phyloP scores from a whole-genome alignment of 1,139 yeast genomes.

The Lodderomyces metapsilosis region DNA sequence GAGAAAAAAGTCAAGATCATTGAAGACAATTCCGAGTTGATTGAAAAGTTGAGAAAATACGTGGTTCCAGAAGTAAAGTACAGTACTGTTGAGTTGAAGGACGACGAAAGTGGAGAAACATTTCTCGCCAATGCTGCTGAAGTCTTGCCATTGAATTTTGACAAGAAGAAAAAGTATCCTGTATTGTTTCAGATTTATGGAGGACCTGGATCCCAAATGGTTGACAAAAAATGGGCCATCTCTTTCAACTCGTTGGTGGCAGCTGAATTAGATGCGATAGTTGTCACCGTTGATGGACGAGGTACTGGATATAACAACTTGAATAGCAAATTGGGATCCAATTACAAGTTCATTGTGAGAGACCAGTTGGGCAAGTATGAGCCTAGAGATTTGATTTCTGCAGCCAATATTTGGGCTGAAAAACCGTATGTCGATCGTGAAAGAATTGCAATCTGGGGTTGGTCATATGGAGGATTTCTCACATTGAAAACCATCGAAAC shows the following conservation, averaged over 20 bases:
- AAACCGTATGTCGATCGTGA: slow-evolving; percentile 56
- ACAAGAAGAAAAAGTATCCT: slow-evolving; percentile 57
- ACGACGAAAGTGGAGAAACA: slow-evolving; percentile 37
- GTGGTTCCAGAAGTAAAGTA: slow-evolving; percentile 48
- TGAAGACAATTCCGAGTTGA: slow-evolving; percentile 49
- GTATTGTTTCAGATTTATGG: slow-evolving; percentile 73
- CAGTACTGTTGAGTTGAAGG: slow-evolving; percentile 48
- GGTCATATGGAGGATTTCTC: slow-evolving; percentile 83
- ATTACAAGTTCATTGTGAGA: slow-evolving; percentile 62
- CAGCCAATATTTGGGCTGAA: slow-evolving; percentile 58
- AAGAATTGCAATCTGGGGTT: slow-evolving; percentile 74
- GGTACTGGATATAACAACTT: slow-evolving; percentile 70
- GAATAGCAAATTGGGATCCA: slow-evolving; percentile 33
- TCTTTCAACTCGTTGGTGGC: slow-evolving; percentile 66
- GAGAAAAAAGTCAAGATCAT: slow-evolving; percentile 34
- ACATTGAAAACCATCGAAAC: slow-evolving; percentile 72
- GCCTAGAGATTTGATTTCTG: slow-evolving; percentile 67
- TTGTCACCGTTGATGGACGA: slow-evolving; percentile 79
- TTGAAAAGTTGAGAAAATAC: slow-evolving; percentile 36
- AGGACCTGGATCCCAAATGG: slow-evolving; percentile 80
- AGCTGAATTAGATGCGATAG: slow-evolving; percentile 66
- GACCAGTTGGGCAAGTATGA: slow-evolving; percentile 68
- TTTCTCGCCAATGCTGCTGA: slow-evolving; percentile 57
- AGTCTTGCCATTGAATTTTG: slow-evolving; percentile 62
- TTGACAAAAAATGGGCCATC: slow-evolving; percentile 50